A percentile compares a stretch with the other conserved stretches of the same genome.
These are phyloP conservation scores for Botrytis galanthina DNA, from an alignment of 2,329 filamentous ascomycete genomes.

Conservation along the genomic window DNA sequence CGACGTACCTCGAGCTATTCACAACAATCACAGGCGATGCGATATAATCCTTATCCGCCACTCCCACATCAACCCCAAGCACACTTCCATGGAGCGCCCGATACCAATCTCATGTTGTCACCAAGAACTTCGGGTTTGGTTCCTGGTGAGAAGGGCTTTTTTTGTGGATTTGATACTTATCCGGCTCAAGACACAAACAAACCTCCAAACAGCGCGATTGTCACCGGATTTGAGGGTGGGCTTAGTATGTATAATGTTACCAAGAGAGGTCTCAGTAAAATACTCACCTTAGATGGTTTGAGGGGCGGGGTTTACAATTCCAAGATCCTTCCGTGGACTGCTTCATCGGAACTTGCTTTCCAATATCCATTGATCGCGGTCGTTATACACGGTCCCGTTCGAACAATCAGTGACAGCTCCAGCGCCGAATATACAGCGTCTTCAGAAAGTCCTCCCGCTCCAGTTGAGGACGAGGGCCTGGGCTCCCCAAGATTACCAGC, in stretches of 20 bases:
- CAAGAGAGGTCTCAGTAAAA: conserved; percentile 66
- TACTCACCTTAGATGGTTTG: conserved; percentile 72
- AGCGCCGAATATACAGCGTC: conserved; percentile 27
- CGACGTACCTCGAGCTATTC: conserved; percentile 54
- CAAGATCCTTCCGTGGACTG: conserved; percentile 74
- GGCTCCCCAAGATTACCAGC: conserved; percentile 41
- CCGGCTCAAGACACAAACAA: conserved; percentile 38
- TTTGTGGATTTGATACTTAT: conserved; percentile 77
- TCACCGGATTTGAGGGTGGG: conserved; percentile 78
- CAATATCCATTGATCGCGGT: conserved; percentile 74
- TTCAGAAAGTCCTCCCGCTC: conserved; percentile 27
- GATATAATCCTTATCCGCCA: conserved; percentile 56
- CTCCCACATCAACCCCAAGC: conserved; percentile 72
- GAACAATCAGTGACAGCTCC: conserved; percentile 35
- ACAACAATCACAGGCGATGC: conserved; percentile 41
- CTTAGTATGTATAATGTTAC: conserved; percentile 73
- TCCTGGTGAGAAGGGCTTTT: conserved; percentile 68
- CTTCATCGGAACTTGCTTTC: conserved; percentile 51
- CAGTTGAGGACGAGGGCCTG: conserved; percentile 28
- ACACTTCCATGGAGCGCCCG: conserved; percentile 73
- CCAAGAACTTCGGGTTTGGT: conserved; percentile 53
- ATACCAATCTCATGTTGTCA: conserved; percentile 61
- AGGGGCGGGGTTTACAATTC: conserved; percentile 77
- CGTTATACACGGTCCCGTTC: conserved; percentile 74
- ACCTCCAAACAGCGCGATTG: conserved; percentile 59